Percentiles rank a stretch among this genome's conserved stretches.
Conservation (phyloP, 2,329 filamentous ascomycete species). For the Setomelanomma holmii region DNA sequence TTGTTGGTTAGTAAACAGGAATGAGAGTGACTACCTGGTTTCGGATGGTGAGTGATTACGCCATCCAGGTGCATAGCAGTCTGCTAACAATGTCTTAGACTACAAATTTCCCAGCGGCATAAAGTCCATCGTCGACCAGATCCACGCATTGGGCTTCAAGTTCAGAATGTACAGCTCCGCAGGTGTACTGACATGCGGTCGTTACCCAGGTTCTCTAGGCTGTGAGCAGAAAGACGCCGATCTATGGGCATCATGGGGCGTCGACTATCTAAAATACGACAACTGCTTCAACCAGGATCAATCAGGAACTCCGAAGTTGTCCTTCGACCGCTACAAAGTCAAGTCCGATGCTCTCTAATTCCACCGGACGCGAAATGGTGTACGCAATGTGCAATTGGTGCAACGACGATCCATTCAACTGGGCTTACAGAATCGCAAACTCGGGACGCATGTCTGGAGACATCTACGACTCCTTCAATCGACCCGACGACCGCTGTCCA, state of each 20-base stretch:
- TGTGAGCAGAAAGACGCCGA: constrained; percentile 35
- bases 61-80: neutral
- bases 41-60: neutral
- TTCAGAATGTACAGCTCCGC: constrained; percentile 69
- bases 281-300: constrained; percentile 44
- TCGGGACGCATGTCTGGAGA: constrained; percentile 57
- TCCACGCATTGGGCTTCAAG: constrained; percentile 59
- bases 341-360: constrained; percentile 34
- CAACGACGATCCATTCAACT: constrained; percentile 55
- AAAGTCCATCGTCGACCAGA: constrained; percentile 55
- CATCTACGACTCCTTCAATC: constrained; percentile 56
- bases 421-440: constrained; percentile 57
- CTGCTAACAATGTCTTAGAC: neutral
- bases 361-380: constrained; percentile 32
- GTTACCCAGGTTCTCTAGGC: constrained; percentile 36
- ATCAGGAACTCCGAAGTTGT: constrained; percentile 32
- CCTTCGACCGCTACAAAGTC: constrained; percentile 36
- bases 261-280: constrained; percentile 49
- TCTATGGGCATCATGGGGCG: constrained; percentile 39
- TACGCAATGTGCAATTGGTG: constrained; percentile 59
- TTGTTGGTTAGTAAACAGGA: constrained; percentile 58
- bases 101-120: constrained; percentile 68
- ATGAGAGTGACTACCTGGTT: neutral
- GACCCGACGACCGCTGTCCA: constrained; percentile 52
- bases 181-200: constrained; percentile 61